Conservation (phyloP, 495 filamentous ascomycete genomes). For the Massariosphaeria phaeospora region DNA sequence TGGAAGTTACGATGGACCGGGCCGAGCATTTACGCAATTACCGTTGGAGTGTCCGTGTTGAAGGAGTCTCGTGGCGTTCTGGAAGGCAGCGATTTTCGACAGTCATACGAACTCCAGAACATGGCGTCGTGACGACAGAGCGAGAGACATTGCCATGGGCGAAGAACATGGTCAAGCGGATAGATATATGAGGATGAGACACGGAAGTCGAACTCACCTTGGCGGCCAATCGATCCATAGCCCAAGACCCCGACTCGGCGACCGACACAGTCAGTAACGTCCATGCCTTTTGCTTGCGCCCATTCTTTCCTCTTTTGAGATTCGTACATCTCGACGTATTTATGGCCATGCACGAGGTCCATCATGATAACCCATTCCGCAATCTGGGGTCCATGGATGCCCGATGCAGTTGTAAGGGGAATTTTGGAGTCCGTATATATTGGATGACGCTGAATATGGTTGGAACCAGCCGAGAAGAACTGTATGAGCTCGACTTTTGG, state of each 20-base stretch:
- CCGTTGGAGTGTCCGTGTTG: no score
- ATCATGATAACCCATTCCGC: slow-evolving; percentile 69
- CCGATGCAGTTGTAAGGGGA: slow-evolving; percentile 64
- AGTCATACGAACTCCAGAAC: no score
- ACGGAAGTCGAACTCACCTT: slow-evolving; percentile 37
- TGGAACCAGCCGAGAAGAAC: slow-evolving; percentile 67
- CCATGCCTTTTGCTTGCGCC: slow-evolving; percentile 40
- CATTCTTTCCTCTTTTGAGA: slow-evolving; percentile 51
- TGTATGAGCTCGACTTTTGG: slow-evolving; percentile 68
- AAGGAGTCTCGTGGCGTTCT: no score
- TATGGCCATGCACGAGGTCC: slow-evolving; percentile 52
- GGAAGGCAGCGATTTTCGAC: no score
- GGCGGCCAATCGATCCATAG: slow-evolving; percentile 79
- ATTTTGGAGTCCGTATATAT: slow-evolving; percentile 61
- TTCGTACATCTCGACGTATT: slow-evolving; percentile 49
- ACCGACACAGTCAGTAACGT: slow-evolving; percentile 49
- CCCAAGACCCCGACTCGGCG: slow-evolving; percentile 69
- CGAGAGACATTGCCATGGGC: no score
- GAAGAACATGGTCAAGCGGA: no score
- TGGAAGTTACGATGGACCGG: no score
- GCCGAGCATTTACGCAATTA: no score
- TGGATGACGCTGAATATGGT: slow-evolving; percentile 59
- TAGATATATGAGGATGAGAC: no score
- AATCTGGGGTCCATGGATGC: slow-evolving; percentile 80
- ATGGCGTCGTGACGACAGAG: no score